Evolutionary conservation across 768 basidiomycete genomes (phyloP), one percentile per base, ranked within the genome.

Genomic region (Mycena epipterygia): DNA sequence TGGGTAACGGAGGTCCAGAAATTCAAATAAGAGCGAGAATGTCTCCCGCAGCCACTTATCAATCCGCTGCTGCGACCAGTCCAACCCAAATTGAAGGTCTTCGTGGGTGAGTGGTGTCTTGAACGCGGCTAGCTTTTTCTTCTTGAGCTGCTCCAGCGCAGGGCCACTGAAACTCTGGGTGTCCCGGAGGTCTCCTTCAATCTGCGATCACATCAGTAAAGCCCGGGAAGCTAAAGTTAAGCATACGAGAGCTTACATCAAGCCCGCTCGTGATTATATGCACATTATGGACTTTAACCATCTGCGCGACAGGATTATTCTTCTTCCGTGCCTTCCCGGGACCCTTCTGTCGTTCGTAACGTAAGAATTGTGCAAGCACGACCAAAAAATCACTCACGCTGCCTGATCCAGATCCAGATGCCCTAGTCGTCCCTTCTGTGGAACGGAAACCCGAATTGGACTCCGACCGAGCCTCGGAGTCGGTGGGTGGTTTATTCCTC

Each of bases 1-100:
- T 19, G 58, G 58, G 32, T 59, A 59, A n/a, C 58, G 58, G 16
- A 5, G 25, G 58, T 59, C 58, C 17, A 60, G 58, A n/a, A 30
- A 60, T n/a, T 60, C 27, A 23, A 60, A 60, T 12, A 60, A 21
- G 17, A 46, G 23, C 19, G 41, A 29, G 8, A 42, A 46, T 30
- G 32, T 19, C 19, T n/a, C 7, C 14, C 58, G 58, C n/a, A 60
- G 42, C 58, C 58, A 60, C 3, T 33, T 14, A 21, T 60, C 58
- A 21, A 60, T 60, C 8, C n/a, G 41, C 29, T 44, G 2, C 29
- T 60, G 39, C 2, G 58, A 21, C 58, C 41, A 60, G 5, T 30
- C 11, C 6, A 16, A 5, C 12, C 29, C 16, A n/a, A 44, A 60
- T 16, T 17, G 8, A 19, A 60, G 58, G 35, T 13, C 27, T 25